Evolutionary conservation across 1,284 basidiomycete genomes (phyloP).

Genomic region (Cryptococcus jaspeensis): DNA sequence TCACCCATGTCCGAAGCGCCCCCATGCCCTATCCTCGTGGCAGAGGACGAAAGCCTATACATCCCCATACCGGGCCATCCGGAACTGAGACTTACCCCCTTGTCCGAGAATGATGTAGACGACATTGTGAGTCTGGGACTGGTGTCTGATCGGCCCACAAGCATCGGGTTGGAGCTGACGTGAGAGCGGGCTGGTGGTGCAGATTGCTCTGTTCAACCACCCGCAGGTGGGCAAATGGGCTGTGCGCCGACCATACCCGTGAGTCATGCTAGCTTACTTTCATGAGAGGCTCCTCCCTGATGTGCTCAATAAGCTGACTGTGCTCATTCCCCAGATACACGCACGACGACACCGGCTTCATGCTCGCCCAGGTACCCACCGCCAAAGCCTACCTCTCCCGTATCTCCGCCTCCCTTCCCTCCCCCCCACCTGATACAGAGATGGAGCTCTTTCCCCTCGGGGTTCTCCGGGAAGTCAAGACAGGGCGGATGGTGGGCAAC

Average conservation of each 20-base stretch:
- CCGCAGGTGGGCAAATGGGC: conserved; percentile 2
- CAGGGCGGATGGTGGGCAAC: not conserved
- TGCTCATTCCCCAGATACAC: not conserved
- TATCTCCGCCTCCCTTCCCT: not conserved
- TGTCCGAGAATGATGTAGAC: not conserved
- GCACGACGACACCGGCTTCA: not conserved
- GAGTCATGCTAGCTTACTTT: not conserved
- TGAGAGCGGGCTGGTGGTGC: not conserved
- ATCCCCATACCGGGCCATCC: not conserved
- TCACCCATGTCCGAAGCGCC: not conserved
- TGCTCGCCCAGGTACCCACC: not conserved
- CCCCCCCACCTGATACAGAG: not conserved
- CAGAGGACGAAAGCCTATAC: not conserved
- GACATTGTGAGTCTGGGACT: not conserved
- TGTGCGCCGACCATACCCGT: not conserved
- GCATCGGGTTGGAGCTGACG: not conserved
- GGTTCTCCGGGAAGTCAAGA: not conserved
- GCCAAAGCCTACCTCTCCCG: not conserved
- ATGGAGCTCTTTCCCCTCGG: not conserved
- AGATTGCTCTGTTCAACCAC: not conserved
- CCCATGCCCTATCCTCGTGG: not conserved
- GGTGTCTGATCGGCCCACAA: not conserved
- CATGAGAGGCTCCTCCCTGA: not conserved
- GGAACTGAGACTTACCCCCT: not conserved
- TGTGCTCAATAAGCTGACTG: not conserved